Evolutionary conservation across 768 basidiomycete species (phyloP), one percentile per base, ranked within the genome.

Genomic region (Tricholoma sp.): DNA sequence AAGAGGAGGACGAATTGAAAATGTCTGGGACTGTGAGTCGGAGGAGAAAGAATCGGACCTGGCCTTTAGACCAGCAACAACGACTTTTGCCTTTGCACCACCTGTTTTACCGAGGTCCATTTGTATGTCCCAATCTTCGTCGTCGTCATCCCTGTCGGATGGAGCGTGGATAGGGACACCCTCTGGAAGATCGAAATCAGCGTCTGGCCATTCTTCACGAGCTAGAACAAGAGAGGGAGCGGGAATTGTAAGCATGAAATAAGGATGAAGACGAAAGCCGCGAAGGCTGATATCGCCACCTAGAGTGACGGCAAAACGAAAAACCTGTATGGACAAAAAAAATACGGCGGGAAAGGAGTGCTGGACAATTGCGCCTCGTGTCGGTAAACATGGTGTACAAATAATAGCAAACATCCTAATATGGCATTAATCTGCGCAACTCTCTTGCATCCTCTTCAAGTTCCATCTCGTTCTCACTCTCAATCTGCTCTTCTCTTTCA

Each of bases 161-260:
- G 78, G 78, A 36, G 85, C 70, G 62, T 86, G 82, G 52, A 90
- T 80, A 50, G 82, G 76, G 49, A 81, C 81, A 42, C 82, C 90
- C 49, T 93, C 91, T 54, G 88, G 85, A 18, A 93, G 74, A 68
- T 91, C 91, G 67, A 93, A 92, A 72, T 93, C 91, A 59, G 88
- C 87, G 70, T 93, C 91, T 44, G 82, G 79, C 90, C 91, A 93
- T 74, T 91, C 89, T 72, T 93, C 90, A 59, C 81, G 80, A 54
- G 78, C 69, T 37, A 77, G 65, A 41, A 74, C 70, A 59, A 79
- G 74, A 47, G 80, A 72, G 11, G 84, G 86, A 5, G 85, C 81
- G 36, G 81, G 82, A 39, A 84, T 74, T 51, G 85, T 73, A 55
- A 76, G 69, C 87, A 89, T 89, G 53, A 48, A 48, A 29, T n/a